Base-by-base conservation (phyloP, 2,329 filamentous ascomycete genomes). In the Ascochyta pisi region DNA sequence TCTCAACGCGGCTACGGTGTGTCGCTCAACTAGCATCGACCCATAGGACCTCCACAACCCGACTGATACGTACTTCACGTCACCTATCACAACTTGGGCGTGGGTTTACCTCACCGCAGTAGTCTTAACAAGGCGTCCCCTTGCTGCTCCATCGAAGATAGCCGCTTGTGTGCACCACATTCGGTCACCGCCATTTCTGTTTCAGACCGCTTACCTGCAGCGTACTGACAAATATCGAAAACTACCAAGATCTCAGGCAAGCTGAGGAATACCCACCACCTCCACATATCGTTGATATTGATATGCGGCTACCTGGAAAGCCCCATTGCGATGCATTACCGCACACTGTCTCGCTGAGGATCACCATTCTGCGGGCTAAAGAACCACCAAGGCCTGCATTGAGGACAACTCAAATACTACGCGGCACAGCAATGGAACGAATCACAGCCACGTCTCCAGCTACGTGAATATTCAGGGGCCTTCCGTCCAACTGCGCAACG, bases 171-270 rank as follows among this genome's bases (percentile, higher is more conserved):
- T 31, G 40, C 23, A 37, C 37, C 24, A 16, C 23, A 41, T 35
- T n/a, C 16, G 12, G 24, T 31, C 40, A 39, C 40, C 33, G 48
- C 24, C 40, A 22, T 10, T 38, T 26, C 8, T 29, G 24, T 41
- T 15, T 27, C 19, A 37, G 39, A 54, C 44, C 44, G 39, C 50
- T 34, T 48, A 39, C 24, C 22, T 29, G 16, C 31, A 46, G 26
- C 29, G n/a, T 19, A 27, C 37, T 53, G 50, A 53, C 50, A 53
- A 53, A 53, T 53, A 50, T 37, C 26, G 16, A 35, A 10, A 19
- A 29, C 33, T 13, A 34, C 33, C 41, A 34, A 24, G 26, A 26
- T 22, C 24, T 3, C 27, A 33, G 10, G 50, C 34, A 45, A 41
- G 49, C 42, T 44, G 40, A 44, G 22, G 23, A 31, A 42, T 13